phyloP scores from a whole-genome alignment of 1,139 yeast genomes.

The Blastobotrys proliferans region DNA sequence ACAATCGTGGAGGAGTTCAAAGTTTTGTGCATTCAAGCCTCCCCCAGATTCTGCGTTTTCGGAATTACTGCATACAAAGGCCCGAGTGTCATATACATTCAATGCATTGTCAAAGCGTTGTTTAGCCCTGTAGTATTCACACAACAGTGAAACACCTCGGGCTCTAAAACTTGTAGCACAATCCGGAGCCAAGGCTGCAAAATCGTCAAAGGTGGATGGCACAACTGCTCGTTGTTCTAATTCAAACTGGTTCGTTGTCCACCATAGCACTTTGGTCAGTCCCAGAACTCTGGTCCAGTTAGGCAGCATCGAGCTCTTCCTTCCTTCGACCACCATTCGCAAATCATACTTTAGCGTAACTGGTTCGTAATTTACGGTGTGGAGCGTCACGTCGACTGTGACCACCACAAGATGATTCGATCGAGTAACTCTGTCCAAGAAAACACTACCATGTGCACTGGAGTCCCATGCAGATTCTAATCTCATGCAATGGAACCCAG shows the following conservation, averaged over 20 bases:
- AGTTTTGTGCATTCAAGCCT: slow-evolving; percentile 1
- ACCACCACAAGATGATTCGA: slow-evolving; percentile 16
- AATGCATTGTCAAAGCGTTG: slow-evolving; percentile 3
- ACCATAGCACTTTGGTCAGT: slow-evolving; percentile 6
- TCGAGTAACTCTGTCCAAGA: slow-evolving; percentile 21
- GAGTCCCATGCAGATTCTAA: slow-evolving; percentile 26
- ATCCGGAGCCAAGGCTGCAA: slow-evolving; percentile 15
- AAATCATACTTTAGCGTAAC: slow-evolving; percentile 11
- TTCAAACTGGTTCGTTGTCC: slow-evolving; percentile 12
- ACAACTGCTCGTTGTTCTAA: slow-evolving; percentile 12
- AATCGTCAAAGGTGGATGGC: slow-evolving; percentile 18
- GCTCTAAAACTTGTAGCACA: slow-evolving; percentile 11
- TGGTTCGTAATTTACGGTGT: not conserved
- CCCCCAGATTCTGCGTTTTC: not conserved
- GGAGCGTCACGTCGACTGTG: slow-evolving; percentile 6
- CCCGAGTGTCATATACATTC: slow-evolving; percentile 2
- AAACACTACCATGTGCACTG: slow-evolving; percentile 21
- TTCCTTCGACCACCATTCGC: slow-evolving; percentile 4
- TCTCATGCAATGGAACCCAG: slow-evolving; percentile 1
- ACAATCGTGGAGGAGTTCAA: slow-evolving; percentile 4
- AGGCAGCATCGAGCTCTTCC: slow-evolving; percentile 14
- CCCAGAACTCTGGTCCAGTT: slow-evolving; percentile 19
- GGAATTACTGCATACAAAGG: too few species aligned
- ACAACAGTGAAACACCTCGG: slow-evolving; percentile 22
- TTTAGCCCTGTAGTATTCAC: slow-evolving; percentile 17